Evolutionary conservation across 176 grass and related monocot genomes (phyloP), one percentile per base, ranked within the genome.

Genomic region (Triticum aestivum): DNA sequence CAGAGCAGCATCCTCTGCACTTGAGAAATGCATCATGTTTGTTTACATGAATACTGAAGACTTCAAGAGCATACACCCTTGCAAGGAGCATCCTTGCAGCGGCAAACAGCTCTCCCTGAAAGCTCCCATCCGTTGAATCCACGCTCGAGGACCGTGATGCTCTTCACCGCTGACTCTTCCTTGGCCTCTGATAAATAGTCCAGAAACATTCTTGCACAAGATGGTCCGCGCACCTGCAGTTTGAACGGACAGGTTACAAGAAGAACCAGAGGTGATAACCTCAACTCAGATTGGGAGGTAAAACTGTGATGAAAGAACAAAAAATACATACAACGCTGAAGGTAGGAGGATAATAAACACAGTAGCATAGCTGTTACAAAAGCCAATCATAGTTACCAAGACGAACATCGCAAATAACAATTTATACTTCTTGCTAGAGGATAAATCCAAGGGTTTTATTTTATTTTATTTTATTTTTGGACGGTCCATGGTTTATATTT

Each of bases 71-170:
- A 82, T 47, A 69, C 75, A 72, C 52, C 81, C 77, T 93, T 98
- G 91, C 95, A 98, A 42, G 91, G 88, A 69, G 83, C 69, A 3
- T 90, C 83, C 56, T 85, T 95, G 86, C 93, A 98, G 75, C 81
- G 81, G 84, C 95, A 98, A 75, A 98, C 84, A 33, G 93, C 86
- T 39, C 61, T 92, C 26, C 93, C 91, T 30, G 89, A 91, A 84
- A 64, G 49, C 27, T 95, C 89, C 95, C 95, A 98, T 75, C 93
- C 95, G 69, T 95, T 92, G 77, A 95, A 98, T 65, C 95, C 95
- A 81, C 56, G 89, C 52, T 95, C 95, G 51, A 98, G 89, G 89
- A 98, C 86, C 83, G 89, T 58, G 71, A 98, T 80, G 30, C 85
- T 93, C 78, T 91, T 93, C 82, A 92, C 24, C 5, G 38, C 87